Base-by-base conservation (phyloP, 139 green algal species). In the Chlorella sp. region DNA sequence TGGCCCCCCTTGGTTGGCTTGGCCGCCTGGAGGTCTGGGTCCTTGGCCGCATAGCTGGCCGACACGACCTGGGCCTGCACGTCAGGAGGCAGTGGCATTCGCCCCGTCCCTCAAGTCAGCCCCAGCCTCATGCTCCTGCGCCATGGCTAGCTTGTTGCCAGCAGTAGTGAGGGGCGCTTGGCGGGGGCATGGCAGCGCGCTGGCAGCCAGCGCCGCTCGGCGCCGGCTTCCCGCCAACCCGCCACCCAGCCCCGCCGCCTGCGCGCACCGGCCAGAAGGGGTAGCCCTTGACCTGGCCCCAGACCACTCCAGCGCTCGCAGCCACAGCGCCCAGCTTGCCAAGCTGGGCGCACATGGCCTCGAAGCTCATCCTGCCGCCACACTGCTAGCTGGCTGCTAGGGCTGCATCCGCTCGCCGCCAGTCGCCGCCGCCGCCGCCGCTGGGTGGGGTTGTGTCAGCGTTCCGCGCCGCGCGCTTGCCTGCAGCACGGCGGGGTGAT, bases 261-360 rank as follows among this genome's bases (percentile, higher is more conserved):
- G 26, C 63, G 76, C 92, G 87, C 69, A 97, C 94, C 86, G 94
- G 94, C 95, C 95, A 98, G 41, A 72, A 88, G 0, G 95, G 94
- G 80, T 92, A 96, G 62, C 94, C 92, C 75, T 93, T 95, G 17
- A 98, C 88, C 9, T 90, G 82, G 26, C 86, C 94, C 92, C 92
- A 98, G 11, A 88, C 75, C 25, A 90, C 41, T 25, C 67, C 38
- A 26, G 60, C 83, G n/a, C 20, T 69, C 3, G 55, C n/a, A 3
- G 86, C 86, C 23, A 44, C 36, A 32, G 34, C 51, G 32, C 71
- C 55, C n/a, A 87, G 32, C 36, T 69, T 69, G 20, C 15, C 17
- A 4, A 88, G 62, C 74, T 51, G 63, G 17, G 30, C 38, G 64
- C 74, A 85, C 2, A 88, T 34, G 4, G 57, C 69, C 13, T 85